Evolutionary conservation across 148 eudicot genomes (phyloP).

Genomic region (Arctostaphylos glauca): DNA sequence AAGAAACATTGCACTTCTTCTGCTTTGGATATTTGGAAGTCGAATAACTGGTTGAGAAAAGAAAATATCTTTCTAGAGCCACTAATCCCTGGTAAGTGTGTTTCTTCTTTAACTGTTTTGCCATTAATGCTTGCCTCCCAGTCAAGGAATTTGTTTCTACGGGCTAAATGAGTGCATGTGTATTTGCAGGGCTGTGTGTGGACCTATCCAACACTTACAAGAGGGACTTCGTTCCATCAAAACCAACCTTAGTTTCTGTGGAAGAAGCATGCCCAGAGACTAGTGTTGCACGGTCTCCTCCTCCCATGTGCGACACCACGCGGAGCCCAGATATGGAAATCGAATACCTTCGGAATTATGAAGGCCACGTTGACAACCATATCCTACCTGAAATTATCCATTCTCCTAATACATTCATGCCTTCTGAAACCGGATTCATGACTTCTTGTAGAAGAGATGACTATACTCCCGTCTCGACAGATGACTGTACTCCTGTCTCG

Average conservation of each 20-base stretch:
- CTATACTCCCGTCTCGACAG: too few relatives aligned
- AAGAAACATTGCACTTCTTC: constrained; percentile 53
- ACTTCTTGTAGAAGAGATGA: constrained; percentile 28
- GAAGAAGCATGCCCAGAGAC: constrained; percentile 34
- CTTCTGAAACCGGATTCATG: constrained; percentile 21
- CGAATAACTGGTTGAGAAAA: constrained; percentile 39
- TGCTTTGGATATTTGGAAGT: constrained; percentile 58
- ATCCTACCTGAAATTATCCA: constrained; percentile 15
- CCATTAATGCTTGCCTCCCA: not conserved
- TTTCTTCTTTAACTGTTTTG: not conserved
- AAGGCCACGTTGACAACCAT: constrained; percentile 23
- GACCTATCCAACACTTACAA: constrained; percentile 35
- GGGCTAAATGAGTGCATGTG: not conserved
- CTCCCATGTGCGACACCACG: constrained; percentile 17
- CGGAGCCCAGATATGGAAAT: constrained; percentile 24
- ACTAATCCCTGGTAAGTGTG: constrained; percentile 54
- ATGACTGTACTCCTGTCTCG: constrained; percentile 28
- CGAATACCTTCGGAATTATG: constrained; percentile 46
- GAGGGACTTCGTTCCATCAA: constrained; percentile 35
- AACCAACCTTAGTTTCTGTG: constrained; percentile 30
- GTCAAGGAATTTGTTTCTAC: not conserved
- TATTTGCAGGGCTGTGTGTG: constrained; percentile 53
- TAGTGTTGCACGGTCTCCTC: constrained; percentile 19
- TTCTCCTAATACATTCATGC: constrained; percentile 23
- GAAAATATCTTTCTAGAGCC: constrained; percentile 53